A percentile compares a stretch with the other conserved stretches of the same genome.
These are phyloP conservation scores for Rhinocladiella similis DNA, from an alignment of 2,329 filamentous ascomycete species.

Conservation along the genomic window DNA sequence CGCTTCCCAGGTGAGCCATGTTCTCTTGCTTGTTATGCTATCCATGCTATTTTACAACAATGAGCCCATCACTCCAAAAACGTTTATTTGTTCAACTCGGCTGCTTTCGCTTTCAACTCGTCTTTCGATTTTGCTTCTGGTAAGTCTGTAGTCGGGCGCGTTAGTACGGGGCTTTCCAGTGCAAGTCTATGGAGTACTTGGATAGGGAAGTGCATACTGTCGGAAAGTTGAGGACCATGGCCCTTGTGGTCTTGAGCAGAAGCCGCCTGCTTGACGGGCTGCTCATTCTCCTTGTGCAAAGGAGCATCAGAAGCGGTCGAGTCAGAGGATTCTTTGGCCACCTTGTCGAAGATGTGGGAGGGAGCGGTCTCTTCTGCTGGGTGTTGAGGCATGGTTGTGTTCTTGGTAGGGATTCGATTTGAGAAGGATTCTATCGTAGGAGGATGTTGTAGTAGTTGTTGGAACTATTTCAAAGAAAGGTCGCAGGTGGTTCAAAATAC, in stretches of 20 bases:
- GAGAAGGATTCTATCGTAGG: no score
- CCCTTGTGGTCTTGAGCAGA: slow-evolving; percentile 37
- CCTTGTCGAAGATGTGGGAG: slow-evolving; percentile 35
- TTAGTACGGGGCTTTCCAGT: not conserved
- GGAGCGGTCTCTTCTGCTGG: slow-evolving; percentile 40
- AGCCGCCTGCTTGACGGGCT: slow-evolving; percentile 32
- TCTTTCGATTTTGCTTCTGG: slow-evolving; percentile 57
- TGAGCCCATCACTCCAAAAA: not conserved
- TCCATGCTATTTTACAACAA: not conserved
- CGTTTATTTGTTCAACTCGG: slow-evolving; percentile 56
- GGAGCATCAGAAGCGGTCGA: slow-evolving; percentile 39
- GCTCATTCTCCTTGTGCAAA: slow-evolving; percentile 29
- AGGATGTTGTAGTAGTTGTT: no score
- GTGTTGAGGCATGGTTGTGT: slow-evolving; percentile 38
- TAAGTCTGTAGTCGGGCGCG: slow-evolving; percentile 36
- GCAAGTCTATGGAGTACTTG: not conserved
- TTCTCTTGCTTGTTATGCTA: not conserved
- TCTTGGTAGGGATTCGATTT: not conserved
- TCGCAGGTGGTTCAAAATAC: no score
- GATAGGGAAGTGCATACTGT: slow-evolving; percentile 36
- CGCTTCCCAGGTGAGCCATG: no score
- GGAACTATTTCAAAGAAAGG: no score
- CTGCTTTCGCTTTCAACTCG: slow-evolving; percentile 64
- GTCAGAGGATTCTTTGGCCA: slow-evolving; percentile 40
- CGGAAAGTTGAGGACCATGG: slow-evolving; percentile 49